These are phyloP conservation scores for Ascochyta clinopodiicola DNA, from an alignment of 2,329 filamentous ascomycete genomes.

Conservation along the genomic window DNA sequence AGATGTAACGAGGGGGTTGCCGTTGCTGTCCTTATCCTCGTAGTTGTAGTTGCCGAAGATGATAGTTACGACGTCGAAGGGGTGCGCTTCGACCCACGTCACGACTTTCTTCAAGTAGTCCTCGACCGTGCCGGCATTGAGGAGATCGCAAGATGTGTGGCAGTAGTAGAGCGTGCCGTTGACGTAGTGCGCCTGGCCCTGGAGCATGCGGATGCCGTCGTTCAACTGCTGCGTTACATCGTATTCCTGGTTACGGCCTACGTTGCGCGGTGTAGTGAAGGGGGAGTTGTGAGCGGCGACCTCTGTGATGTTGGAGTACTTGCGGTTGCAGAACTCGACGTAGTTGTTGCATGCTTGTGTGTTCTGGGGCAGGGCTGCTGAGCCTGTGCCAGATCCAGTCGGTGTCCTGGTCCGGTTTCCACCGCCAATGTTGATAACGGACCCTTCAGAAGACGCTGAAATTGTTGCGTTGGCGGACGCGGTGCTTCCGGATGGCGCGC, in stretches of 20 bases:
- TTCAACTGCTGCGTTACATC: constrained; percentile 48
- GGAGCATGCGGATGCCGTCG: constrained; percentile 55
- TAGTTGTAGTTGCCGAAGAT: constrained; percentile 79
- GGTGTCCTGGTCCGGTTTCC: constrained; percentile 35
- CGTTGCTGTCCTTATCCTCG: constrained; percentile 31
- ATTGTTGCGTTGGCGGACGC: constrained; percentile 32
- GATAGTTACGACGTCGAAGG: constrained; percentile 89
- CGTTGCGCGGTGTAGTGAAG: constrained; percentile 42
- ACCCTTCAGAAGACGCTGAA: constrained; percentile 23
- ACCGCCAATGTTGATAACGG: constrained; percentile 39
- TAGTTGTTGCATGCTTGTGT: constrained; percentile 53
- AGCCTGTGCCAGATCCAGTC: constrained; percentile 30
- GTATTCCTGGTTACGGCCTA: constrained; percentile 47
- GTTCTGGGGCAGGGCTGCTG: constrained; percentile 43
- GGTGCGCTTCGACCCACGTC: constrained; percentile 76
- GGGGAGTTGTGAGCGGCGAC: constrained; percentile 51
- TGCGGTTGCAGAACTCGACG: constrained; percentile 48
- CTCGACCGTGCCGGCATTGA: constrained; percentile 82
- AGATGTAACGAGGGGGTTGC: constrained; percentile 64
- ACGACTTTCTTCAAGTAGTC: constrained; percentile 74
- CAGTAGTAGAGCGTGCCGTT: constrained; percentile 77
- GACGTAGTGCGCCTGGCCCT: constrained; percentile 65
- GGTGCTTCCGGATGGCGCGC: constrained; percentile 22
- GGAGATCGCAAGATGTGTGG: constrained; percentile 83
- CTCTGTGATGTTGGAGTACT: constrained; percentile 52